A percentile compares a stretch with the other conserved stretches of the same genome.
phyloP scores from a whole-genome alignment of 257 asterid genomes.

The Jasminum sambac region DNA sequence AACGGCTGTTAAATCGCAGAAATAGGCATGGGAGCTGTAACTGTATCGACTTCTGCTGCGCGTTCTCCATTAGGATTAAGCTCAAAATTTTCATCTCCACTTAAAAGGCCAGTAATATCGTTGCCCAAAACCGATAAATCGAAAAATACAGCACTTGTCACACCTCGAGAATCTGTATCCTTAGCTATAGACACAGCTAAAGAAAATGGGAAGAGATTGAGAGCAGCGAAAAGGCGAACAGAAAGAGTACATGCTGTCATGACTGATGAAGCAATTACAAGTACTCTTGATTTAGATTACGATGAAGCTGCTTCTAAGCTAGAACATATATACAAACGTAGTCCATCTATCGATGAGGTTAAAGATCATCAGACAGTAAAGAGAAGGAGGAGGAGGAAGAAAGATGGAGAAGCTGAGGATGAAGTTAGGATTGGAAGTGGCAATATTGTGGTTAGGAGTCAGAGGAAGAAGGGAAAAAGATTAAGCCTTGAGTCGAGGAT shows the following conservation, averaged over 20 bases:
- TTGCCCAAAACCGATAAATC: constrained; percentile 58
- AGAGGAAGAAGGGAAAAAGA: constrained; percentile 48
- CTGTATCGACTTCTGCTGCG: constrained; percentile 50
- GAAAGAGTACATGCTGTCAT: constrained; percentile 53
- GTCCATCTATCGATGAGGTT: constrained; percentile 47
- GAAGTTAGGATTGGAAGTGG: constrained; percentile 30
- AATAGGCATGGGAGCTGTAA: constrained; percentile 54
- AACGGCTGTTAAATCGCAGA: constrained; percentile 12
- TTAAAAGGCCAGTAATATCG: constrained; percentile 51
- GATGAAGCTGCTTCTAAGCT: constrained; percentile 82
- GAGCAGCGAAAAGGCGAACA: constrained; percentile 36
- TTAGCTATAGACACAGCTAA: constrained; percentile 56
- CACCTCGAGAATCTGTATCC: constrained; percentile 54
- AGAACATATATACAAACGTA: constrained; percentile 57
- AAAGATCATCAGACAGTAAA: constrained; percentile 33
- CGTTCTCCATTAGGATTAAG: constrained; percentile 44
- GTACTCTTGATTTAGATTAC: constrained; percentile 61
- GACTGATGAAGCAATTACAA: constrained; percentile 47
- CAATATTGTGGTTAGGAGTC: constrained; percentile 47
- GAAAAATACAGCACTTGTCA: constrained; percentile 48
- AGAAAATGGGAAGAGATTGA: constrained; percentile 44
- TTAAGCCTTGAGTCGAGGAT: constrained; percentile 77
- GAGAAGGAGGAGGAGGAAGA: constrained; percentile 47
- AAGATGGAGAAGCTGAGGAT: constrained; percentile 42
- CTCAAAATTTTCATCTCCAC: constrained; percentile 37